phyloP scores from a whole-genome alignment of 2,329 filamentous ascomycete genomes.

The Salinomyces thailandicus region DNA sequence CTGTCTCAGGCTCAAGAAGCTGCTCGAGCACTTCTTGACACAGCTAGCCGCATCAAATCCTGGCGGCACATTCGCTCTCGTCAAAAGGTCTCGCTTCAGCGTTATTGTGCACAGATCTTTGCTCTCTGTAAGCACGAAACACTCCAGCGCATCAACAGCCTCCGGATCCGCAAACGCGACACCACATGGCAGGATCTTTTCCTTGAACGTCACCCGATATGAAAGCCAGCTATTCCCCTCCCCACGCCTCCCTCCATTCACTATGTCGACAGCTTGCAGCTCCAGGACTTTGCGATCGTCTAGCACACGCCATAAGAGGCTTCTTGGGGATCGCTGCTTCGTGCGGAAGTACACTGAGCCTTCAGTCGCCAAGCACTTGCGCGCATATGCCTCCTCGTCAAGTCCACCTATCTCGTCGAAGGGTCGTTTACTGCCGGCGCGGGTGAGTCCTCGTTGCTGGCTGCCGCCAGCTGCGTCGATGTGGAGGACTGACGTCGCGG shows the following conservation, averaged over 20 bases:
- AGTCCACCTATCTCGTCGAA: slow-evolving; percentile 35
- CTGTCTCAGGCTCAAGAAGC: slow-evolving; percentile 64
- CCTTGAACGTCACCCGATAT: slow-evolving; percentile 69
- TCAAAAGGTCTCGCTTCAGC: slow-evolving; percentile 74
- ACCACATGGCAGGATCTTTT: slow-evolving; percentile 66
- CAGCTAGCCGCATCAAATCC: slow-evolving; percentile 66
- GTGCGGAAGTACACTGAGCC: slow-evolving; percentile 78
- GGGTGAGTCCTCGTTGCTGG: slow-evolving; percentile 42
- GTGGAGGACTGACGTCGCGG: slow-evolving; percentile 49
- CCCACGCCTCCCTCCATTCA: slow-evolving; percentile 40
- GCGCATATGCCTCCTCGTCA: slow-evolving; percentile 64
- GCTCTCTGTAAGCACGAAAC: slow-evolving; percentile 70
- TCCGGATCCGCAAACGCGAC: slow-evolving; percentile 72
- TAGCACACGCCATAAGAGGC: slow-evolving; percentile 83
- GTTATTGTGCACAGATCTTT: slow-evolving; percentile 74
- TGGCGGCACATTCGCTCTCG: slow-evolving; percentile 44
- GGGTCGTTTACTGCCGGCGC: slow-evolving; percentile 23
- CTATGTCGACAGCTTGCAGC: slow-evolving; percentile 72
- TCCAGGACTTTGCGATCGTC: slow-evolving; percentile 72
- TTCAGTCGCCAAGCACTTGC: slow-evolving; percentile 62
- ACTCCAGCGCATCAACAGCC: slow-evolving; percentile 58
- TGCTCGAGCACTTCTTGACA: slow-evolving; percentile 63
- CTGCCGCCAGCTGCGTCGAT: slow-evolving; percentile 49
- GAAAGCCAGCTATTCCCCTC: slow-evolving; percentile 43
- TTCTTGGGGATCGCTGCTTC: slow-evolving; percentile 64